Base-by-base conservation (phyloP, 2,329 filamentous ascomycete genomes). In the Pseudogymnoascus sp. region DNA sequence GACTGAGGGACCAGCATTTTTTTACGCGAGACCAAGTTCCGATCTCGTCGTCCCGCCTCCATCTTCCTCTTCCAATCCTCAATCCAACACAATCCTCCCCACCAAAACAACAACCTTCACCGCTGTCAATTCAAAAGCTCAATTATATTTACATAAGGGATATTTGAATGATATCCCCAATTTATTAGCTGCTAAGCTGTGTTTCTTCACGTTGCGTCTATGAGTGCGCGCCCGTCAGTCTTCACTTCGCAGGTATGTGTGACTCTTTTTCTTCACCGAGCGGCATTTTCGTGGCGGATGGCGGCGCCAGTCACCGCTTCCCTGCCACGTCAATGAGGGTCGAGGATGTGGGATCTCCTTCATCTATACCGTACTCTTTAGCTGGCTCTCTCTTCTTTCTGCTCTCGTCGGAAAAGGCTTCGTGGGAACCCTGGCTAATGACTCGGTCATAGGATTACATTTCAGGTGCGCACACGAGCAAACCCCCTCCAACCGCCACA, bases 171-270 rank as follows among this genome's bases (percentile, higher is more conserved):
- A 52, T 52, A 52, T 52, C 25, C 45, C 25, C 25, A 18, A 52
- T 31, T 52, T 52, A 52, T 52, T 52, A 52, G 45, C 45, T 52
- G 45, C n/a, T 52, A 52, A 52, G 45, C 45, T 52, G 45, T 31
- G 31, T 52, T 52, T 52, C 7, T 16, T 31, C 25, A 52, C 45
- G 45, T 52, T 52, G 78, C 21, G 69, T 72, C 8, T 88, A 92
- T 92, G 89, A 89, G 87, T 88, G 88, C 88, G 82, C 87, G 88
- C 84, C 83, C 84, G 80, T 91, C 89, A 78, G 84, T 88, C 78
- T 93, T 91, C 82, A 93, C 89, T 80, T 93, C 89, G 79, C 89
- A 93, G 86, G 89, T 91, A 88, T 61, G 70, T 70, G n/a, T 21
- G 11, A 61, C 60, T 58, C 45, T 68, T 63, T 62, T 52, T 52